A percentile compares a stretch with the other conserved stretches of the same genome.
Evolutionary conservation across 1,139 yeast species (phyloP).

Genomic region (Petasospora fabianii): DNA sequence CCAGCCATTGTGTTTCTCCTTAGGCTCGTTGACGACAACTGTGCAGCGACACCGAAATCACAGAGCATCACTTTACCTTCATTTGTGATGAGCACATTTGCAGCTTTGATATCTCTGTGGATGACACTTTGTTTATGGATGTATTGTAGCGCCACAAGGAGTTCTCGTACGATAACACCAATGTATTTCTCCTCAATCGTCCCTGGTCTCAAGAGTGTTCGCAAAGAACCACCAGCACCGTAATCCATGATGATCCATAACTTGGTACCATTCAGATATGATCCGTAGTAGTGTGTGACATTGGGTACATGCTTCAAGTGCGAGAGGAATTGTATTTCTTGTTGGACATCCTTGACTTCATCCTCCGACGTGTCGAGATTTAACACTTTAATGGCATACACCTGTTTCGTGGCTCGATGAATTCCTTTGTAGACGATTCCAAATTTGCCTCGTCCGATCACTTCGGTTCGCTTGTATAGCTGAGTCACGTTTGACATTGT

Average conservation of each 20-base stretch:
- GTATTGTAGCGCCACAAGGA: slow-evolving; percentile 69
- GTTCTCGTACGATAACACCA: slow-evolving; percentile 77
- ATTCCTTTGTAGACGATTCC: slow-evolving; percentile 92
- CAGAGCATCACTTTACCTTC: slow-evolving; percentile 90
- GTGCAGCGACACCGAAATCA: slow-evolving; percentile 98
- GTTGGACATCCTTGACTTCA: slow-evolving; percentile 92
- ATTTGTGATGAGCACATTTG: slow-evolving; percentile 83
- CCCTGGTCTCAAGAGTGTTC: slow-evolving; percentile 87
- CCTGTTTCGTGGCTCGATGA: slow-evolving; percentile 47
- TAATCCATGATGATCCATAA: slow-evolving; percentile 91
- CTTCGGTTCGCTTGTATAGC: slow-evolving; percentile 75
- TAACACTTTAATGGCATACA: slow-evolving; percentile 90
- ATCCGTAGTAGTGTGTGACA: slow-evolving; percentile 89
- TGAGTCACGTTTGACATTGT: slow-evolving; percentile 30
- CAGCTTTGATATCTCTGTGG: slow-evolving; percentile 95
- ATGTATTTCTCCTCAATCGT: slow-evolving; percentile 80
- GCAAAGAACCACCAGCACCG: slow-evolving; percentile 94
- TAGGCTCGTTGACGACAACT: slow-evolving; percentile 68
- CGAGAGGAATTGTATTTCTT: slow-evolving; percentile 82
- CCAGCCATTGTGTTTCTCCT: slow-evolving; percentile 97
- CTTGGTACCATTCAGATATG: slow-evolving; percentile 79
- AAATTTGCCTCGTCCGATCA: slow-evolving; percentile 93
- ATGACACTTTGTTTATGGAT: slow-evolving; percentile 90
- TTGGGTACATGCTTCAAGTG: slow-evolving; percentile 84
- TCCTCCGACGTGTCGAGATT: slow-evolving; percentile 92